Conservation (phyloP, 1,139 yeast genomes). For the Magnusiomyces magnusii region DNA sequence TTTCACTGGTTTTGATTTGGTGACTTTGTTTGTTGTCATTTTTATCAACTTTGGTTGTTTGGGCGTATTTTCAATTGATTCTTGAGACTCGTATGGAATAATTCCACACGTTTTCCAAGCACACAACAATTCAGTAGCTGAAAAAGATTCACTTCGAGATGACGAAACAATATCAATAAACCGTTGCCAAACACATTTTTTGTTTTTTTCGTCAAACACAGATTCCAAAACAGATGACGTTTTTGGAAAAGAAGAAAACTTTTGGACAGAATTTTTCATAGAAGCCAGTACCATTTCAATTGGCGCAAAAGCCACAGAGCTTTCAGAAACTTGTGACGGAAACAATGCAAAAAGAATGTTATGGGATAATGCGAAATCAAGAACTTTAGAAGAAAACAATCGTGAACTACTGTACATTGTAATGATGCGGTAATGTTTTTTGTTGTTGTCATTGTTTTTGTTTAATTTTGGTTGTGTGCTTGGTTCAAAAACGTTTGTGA, state of each 20-base stretch:
- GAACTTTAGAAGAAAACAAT: conserved; percentile 12
- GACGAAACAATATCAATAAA: neutral
- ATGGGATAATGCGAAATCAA: conserved; percentile 13
- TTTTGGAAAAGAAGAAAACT: neutral
- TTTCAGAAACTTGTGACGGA: conserved; percentile 7
- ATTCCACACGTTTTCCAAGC: neutral
- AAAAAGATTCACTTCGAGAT: neutral
- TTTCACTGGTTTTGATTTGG: too few species aligned
- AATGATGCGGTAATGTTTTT: conserved; percentile 2
- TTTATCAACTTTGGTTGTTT: too few species aligned
- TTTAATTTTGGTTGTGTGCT: too few species aligned
- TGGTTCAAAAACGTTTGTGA: conserved; percentile 10
- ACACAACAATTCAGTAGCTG: neutral
- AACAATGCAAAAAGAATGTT: conserved; percentile 11
- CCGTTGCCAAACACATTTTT: neutral
- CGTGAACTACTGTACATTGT: conserved; percentile 10
- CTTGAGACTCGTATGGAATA: neutral
- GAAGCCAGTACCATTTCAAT: neutral
- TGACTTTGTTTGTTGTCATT: too few species aligned
- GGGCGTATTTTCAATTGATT: too few species aligned
- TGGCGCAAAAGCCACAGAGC: neutral
- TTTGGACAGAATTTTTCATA: neutral
- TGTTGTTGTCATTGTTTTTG: too few species aligned
- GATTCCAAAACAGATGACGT: neutral
- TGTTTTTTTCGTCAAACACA: neutral